Conservation (phyloP, 2,329 filamentous ascomycete genomes). For the Aspergillus floridensis region DNA sequence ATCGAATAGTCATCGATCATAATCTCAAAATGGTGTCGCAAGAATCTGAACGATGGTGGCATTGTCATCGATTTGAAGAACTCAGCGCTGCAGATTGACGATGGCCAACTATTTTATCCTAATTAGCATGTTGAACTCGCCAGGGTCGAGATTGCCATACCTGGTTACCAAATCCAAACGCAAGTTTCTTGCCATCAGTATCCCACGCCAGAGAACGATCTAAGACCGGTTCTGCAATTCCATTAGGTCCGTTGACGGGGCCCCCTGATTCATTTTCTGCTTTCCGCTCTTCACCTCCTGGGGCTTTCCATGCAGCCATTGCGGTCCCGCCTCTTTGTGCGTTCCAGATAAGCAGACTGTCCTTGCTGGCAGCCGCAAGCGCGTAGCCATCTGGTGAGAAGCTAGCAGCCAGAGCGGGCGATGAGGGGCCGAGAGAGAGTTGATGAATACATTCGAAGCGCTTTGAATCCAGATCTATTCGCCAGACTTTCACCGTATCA, state of each 20-base stretch:
- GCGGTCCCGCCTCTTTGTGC: constrained; percentile 44
- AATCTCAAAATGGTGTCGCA: not conserved
- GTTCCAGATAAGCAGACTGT: constrained; percentile 48
- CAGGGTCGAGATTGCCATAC: constrained; percentile 32
- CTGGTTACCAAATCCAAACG: constrained; percentile 50
- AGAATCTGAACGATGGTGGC: not conserved
- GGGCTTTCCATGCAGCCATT: constrained; percentile 41
- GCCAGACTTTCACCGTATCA: constrained; percentile 46
- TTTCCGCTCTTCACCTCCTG: constrained; percentile 31
- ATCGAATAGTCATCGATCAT: constrained; percentile 1
- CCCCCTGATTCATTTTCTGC: constrained; percentile 33
- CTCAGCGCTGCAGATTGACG: constrained; percentile 41
- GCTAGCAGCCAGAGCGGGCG: constrained; percentile 41
- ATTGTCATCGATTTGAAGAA: not conserved
- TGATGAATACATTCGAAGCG: constrained; percentile 38
- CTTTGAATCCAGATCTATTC: constrained; percentile 38
- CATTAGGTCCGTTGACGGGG: constrained; percentile 38
- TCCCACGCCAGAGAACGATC: constrained; percentile 52
- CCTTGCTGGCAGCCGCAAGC: constrained; percentile 45
- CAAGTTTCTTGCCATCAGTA: constrained; percentile 53
- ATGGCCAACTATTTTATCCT: constrained; percentile 33
- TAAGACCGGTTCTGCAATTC: constrained; percentile 22
- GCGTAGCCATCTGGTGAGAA: constrained; percentile 50
- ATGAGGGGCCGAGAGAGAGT: constrained; percentile 35
- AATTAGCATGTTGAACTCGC: constrained; percentile 5